A percentile compares a stretch with the other conserved stretches of the same genome.
phyloP scores from a whole-genome alignment of 2,329 filamentous ascomycete genomes.

The Penicillium sp. region DNA sequence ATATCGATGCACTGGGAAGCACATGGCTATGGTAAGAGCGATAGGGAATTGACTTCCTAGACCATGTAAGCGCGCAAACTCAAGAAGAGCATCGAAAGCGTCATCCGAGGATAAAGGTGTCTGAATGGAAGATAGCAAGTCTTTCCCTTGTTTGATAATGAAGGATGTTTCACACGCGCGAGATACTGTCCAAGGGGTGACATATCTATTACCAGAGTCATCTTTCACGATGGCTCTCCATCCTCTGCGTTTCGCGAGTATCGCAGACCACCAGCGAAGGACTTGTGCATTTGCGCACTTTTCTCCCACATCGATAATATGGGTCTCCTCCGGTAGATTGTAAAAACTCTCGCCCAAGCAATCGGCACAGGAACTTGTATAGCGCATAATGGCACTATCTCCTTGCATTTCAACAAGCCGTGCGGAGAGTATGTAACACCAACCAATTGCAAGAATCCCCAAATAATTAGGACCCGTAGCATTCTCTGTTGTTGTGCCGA shows the following conservation, averaged over 20 bases:
- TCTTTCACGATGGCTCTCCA: conserved; percentile 13
- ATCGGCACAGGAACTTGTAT: conserved; percentile 3
- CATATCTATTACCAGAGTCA: neutral
- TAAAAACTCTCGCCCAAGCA: neutral
- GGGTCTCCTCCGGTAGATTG: neutral
- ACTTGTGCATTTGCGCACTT: conserved; percentile 2
- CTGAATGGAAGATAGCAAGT: neutral
- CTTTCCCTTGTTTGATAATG: neutral
- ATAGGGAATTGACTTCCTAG: conserved; percentile 14
- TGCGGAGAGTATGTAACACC: conserved; percentile 16
- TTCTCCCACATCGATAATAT: conserved; percentile 13
- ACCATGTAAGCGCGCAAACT: conserved; percentile 9
- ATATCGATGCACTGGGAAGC: conserved; percentile 9
- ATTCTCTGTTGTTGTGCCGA: conserved; percentile 1
- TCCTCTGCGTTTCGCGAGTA: conserved; percentile 12
- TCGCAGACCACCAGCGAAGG: conserved; percentile 15
- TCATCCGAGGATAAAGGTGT: conserved; percentile 5
- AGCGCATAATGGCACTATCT: conserved; percentile 7
- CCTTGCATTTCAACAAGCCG: conserved; percentile 13
- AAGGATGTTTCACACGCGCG: conserved; percentile 4
- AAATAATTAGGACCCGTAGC: conserved; percentile 6
- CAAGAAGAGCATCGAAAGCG: conserved; percentile 9
- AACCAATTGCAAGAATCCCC: conserved; percentile 11
- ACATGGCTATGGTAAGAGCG: conserved; percentile 13
- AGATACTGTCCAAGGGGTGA: conserved; percentile 13